These are phyloP conservation scores for Chaetomium strumarium DNA, from an alignment of 2,329 filamentous ascomycete species.

Conservation along the genomic window DNA sequence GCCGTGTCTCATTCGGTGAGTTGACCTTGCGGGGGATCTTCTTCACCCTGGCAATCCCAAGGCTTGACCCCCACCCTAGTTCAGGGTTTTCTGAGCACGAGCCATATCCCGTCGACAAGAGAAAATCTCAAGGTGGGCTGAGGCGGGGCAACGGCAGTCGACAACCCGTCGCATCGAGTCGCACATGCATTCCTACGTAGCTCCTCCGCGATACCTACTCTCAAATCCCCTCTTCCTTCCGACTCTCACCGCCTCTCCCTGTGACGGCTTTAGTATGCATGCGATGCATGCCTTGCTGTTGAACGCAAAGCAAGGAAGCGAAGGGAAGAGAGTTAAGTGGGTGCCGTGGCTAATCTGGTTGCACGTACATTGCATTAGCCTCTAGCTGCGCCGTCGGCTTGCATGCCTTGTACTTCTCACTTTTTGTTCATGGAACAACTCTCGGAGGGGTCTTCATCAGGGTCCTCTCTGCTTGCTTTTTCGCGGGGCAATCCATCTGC, in stretches of 20 bases:
- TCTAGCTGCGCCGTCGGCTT: conserved; percentile 1
- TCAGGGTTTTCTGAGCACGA: conserved; percentile 8
- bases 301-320: not conserved
- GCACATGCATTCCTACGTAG: not conserved
- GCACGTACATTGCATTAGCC: conserved; percentile 15
- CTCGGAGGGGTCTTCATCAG: conserved; percentile 3
- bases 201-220: conserved; percentile 2
- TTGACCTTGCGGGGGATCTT: conserved; percentile 6
- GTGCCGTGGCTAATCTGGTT: not conserved
- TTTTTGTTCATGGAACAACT: not conserved
- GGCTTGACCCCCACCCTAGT: conserved; percentile 9
- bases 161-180: not conserved
- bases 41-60: conserved; percentile 4
- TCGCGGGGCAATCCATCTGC: conserved; percentile 1
- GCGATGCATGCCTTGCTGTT: conserved; percentile 7
- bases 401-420: not conserved
- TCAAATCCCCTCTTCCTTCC: conserved; percentile 1
- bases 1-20: conserved; percentile 12
- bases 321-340: not conserved
- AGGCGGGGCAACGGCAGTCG: not conserved
- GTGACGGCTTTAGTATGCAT: not conserved
- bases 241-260: conserved; percentile 7
- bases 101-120: not conserved
- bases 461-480: not conserved
- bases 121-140: not conserved